Evolutionary conservation across 2,329 filamentous ascomycete genomes (phyloP).

Genomic region (Plectosphaerella sp.): DNA sequence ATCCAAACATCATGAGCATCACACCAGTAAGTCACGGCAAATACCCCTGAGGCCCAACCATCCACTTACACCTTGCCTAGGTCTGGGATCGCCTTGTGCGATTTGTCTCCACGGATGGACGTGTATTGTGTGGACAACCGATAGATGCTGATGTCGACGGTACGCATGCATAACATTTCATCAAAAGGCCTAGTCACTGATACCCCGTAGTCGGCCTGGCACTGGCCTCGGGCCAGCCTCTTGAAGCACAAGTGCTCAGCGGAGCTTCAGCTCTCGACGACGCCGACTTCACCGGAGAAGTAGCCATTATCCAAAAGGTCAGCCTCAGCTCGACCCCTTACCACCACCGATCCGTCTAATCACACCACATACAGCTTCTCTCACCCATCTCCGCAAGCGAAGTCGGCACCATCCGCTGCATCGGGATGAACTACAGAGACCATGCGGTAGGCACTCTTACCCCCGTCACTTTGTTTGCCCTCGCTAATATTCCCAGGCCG

Average conservation of each 20-base stretch:
- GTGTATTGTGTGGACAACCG: conserved; percentile 20
- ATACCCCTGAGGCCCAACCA: background rate
- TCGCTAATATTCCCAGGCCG: conserved; percentile 18
- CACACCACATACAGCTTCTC: background rate
- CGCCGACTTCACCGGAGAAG: conserved; percentile 19
- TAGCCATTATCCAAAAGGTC: conserved; percentile 17
- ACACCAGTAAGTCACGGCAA: background rate
- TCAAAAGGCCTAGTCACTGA: background rate
- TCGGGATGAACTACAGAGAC: conserved; percentile 39
- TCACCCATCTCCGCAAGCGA: conserved; percentile 40
- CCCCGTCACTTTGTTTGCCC: background rate
- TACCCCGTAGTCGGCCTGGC: conserved; percentile 13
- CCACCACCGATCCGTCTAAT: background rate
- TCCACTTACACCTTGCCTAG: conserved; percentile 3
- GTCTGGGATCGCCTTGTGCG: conserved; percentile 16
- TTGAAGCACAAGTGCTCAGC: conserved; percentile 14
- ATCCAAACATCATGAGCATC: background rate
- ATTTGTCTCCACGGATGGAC: conserved; percentile 17
- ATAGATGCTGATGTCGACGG: conserved; percentile 14
- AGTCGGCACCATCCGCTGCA: conserved; percentile 50
- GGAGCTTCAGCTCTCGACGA: conserved; percentile 18
- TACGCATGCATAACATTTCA: background rate
- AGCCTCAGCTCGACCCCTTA: background rate
- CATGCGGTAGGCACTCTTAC: conserved; percentile 7
- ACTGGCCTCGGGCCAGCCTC: conserved; percentile 9